A percentile compares a stretch with the other conserved stretches of the same genome.
phyloP scores from a whole-genome alignment of 2,329 filamentous ascomycete species.

The Lasiodiplodia sp. region DNA sequence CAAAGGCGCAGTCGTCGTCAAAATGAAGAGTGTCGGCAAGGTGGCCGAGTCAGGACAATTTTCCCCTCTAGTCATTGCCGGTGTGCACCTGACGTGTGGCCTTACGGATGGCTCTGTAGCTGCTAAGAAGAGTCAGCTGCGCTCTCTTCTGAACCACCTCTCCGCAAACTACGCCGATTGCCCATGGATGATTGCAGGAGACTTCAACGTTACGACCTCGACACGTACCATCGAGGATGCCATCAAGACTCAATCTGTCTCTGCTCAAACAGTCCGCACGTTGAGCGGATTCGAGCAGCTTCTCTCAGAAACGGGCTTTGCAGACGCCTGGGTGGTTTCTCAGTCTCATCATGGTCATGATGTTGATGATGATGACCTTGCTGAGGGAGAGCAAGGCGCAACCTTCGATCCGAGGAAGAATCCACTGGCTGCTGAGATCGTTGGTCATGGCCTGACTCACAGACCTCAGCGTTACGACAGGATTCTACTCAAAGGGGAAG shows the following conservation, averaged over 20 bases:
- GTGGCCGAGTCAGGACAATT: conserved; percentile 33
- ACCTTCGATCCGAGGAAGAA: conserved; percentile 70
- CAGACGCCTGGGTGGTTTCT: conserved; percentile 61
- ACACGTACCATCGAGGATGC: conserved; percentile 62
- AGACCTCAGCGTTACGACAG: conserved; percentile 72
- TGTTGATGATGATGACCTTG: conserved; percentile 52
- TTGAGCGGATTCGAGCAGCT: conserved; percentile 57
- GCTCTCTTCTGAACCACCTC: conserved; percentile 59
- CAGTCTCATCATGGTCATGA: conserved; percentile 34
- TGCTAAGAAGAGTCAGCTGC: conserved; percentile 64
- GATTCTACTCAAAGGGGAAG: conserved; percentile 61
- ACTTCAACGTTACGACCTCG: conserved; percentile 71
- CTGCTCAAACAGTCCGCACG: conserved; percentile 53
- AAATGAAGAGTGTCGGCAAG: conserved; percentile 48
- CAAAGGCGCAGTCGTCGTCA: conserved; percentile 64
- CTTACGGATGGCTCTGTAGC: conserved; percentile 65
- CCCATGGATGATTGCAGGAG: conserved; percentile 67
- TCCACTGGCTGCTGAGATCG: conserved; percentile 60
- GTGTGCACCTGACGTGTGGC: conserved; percentile 68
- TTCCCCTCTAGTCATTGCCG: conserved; percentile 60
- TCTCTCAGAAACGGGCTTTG: conserved; percentile 56
- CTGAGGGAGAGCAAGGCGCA: conserved; percentile 66
- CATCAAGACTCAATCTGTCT: conserved; percentile 61
- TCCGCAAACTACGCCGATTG: conserved; percentile 49
- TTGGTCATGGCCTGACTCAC: conserved; percentile 63